phyloP scores from a whole-genome alignment of 2,329 filamentous ascomycete genomes.

The Didymosphaeria variabile region DNA sequence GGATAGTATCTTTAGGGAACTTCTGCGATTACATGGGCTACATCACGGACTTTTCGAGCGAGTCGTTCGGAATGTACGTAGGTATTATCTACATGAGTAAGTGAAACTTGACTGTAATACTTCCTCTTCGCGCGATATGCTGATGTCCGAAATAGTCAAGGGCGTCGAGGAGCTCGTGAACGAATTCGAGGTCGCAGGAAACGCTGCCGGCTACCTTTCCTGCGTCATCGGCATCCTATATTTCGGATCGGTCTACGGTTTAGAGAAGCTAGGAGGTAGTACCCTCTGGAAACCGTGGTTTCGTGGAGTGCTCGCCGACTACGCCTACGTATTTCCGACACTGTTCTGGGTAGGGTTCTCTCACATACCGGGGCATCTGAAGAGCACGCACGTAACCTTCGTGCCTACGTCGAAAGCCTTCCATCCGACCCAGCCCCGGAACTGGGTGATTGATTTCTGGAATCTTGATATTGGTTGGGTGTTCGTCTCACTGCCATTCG shows the following conservation, averaged over 20 bases:
- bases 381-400: conserved; percentile 51
- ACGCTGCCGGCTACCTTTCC: conserved; percentile 58
- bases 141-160: conserved; percentile 53
- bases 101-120: conserved; percentile 19
- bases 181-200: conserved; percentile 56
- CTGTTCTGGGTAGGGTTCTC: conserved; percentile 65
- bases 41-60: conserved; percentile 65
- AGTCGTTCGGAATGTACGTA: conserved; percentile 64
- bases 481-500: conserved; percentile 63
- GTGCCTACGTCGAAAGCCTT: conserved; percentile 58
- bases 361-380: conserved; percentile 60
- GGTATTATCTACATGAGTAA: conserved; percentile 64
- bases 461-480: conserved; percentile 61
- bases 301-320: conserved; percentile 61
- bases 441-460: conserved; percentile 64
- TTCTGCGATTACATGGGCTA: conserved; percentile 67
- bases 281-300: conserved; percentile 56
- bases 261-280: conserved; percentile 60
- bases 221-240: conserved; percentile 62
- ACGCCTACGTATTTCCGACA: conserved; percentile 58
- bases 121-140: background rate
- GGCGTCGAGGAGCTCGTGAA: conserved; percentile 65
- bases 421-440: conserved; percentile 56
- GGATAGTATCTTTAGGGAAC: conserved; percentile 63
- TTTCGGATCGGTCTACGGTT: conserved; percentile 59